Base-by-base conservation (phyloP, 2,329 filamentous ascomycete species). In the Leptographium radiaticola region DNA sequence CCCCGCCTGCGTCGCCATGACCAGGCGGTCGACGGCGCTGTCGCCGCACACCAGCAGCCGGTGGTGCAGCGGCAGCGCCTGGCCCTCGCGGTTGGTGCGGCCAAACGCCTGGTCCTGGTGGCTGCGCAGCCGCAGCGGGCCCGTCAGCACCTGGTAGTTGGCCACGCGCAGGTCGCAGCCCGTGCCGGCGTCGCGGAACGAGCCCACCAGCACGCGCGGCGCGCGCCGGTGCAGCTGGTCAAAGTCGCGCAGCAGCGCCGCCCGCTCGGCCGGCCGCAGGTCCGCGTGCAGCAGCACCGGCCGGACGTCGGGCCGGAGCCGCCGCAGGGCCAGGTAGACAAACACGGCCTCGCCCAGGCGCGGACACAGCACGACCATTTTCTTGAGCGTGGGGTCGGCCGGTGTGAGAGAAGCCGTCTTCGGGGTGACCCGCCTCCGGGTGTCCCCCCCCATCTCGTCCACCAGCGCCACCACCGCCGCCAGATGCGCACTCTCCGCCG, bases 131-230 rank as follows among this genome's bases (percentile, higher is more conserved):
- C 60, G 56, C 55, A 61, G 48, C 30, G 59, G 57, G 9, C 59
- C 59, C 2, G 60, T 61, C 36, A 61, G 49, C 34, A 60, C 55
- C 58, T 61, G 60, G 57, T 61, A 62, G 55, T 49, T 61, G 52
- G 56, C 59, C 5, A 56, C 55, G 4, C 53, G 50, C 0, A 61
- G 53, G 49, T 61, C 58, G 53, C 58, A 58, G 45, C 58, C 59
- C 1, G 59, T 61, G 48, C 59, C 59, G 42, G 53, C 59, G 36
- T 58, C 56, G 49, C 58, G 54, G 45, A 61, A 61, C 2, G 57
- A 55, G 49, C 57, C 57, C 4, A 60, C 55, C 1, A 60, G 53
- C 1, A 61, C 45, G 15, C 54, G 58, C 6, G 57, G 42, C 30
- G 46, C 10, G 2, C 18, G 10, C 11, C 18, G 7, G 31, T 57